These are phyloP conservation scores for Hibiscus syriacus DNA, from an alignment of 345 rosid genomes.

Conservation along the genomic window DNA sequence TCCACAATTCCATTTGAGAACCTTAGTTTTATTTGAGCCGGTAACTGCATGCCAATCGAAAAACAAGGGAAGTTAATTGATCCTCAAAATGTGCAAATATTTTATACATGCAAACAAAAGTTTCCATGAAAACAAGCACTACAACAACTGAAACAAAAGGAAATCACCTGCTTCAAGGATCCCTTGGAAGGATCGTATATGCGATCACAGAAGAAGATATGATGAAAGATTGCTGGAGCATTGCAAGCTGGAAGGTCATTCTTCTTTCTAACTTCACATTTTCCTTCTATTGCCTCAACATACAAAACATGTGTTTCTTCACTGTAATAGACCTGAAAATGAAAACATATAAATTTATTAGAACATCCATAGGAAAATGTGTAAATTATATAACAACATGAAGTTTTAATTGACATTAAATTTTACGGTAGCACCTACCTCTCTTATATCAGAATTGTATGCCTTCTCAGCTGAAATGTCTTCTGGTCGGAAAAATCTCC, in stretches of 20 bases:
- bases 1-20: conserved; percentile 32
- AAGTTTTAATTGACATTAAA: background rate
- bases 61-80: background rate
- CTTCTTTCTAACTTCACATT: conserved; percentile 82
- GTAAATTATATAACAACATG: background rate
- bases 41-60: conserved; percentile 30
- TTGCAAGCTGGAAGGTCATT: conserved; percentile 39
- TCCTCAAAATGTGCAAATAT: background rate
- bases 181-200: conserved; percentile 64
- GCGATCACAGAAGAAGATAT: conserved; percentile 78
- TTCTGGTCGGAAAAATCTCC: conserved; percentile 62
- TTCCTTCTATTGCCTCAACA: conserved; percentile 49
- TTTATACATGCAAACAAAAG: background rate
- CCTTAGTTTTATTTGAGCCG: conserved; percentile 42
- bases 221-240: conserved; percentile 44
- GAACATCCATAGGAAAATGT: background rate
- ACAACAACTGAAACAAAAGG: background rate
- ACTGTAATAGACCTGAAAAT: conserved; percentile 68
- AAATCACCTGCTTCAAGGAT: conserved; percentile 60
- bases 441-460: conserved; percentile 52
- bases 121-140: background rate
- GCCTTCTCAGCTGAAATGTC: conserved; percentile 67
- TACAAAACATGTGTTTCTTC: conserved; percentile 35
- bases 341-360: background rate
- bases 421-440: conserved; percentile 25